Percentiles rank a stretch among this genome's conserved stretches.
These are phyloP conservation scores for Xylaria sp. DNA, from an alignment of 2,329 filamentous ascomycete species.

Conservation along the genomic window DNA sequence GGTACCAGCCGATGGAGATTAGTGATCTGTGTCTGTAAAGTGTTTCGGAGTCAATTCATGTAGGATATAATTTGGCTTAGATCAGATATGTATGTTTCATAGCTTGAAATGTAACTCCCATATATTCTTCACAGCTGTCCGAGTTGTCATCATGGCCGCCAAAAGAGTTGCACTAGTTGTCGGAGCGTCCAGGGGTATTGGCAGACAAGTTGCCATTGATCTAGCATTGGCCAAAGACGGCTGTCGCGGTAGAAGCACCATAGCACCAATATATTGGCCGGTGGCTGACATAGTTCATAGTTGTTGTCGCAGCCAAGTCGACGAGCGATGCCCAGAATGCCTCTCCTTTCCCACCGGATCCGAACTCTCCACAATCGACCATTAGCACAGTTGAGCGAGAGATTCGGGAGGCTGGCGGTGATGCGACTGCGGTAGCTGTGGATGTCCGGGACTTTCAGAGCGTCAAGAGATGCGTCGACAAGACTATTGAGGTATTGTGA, in stretches of 20 bases:
- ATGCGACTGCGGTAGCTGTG: slow-evolving; percentile 73
- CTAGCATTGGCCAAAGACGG: slow-evolving; percentile 77
- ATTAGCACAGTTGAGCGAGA: slow-evolving; percentile 84
- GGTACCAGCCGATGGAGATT: not conserved
- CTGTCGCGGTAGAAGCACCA: slow-evolving; percentile 69
- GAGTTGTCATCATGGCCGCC: slow-evolving; percentile 24
- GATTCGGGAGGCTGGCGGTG: slow-evolving; percentile 72
- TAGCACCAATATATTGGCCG: not conserved
- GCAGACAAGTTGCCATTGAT: slow-evolving; percentile 82
- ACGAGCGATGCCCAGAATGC: slow-evolving; percentile 70
- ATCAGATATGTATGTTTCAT: not conserved
- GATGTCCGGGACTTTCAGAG: slow-evolving; percentile 75
- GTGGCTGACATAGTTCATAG: slow-evolving; percentile 55
- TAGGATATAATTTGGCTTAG: not conserved
- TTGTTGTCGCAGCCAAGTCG: slow-evolving; percentile 82
- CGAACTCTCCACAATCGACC: slow-evolving; percentile 79
- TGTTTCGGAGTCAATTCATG: not conserved
- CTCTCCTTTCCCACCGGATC: slow-evolving; percentile 76
- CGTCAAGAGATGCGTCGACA: slow-evolving; percentile 68
- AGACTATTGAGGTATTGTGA: slow-evolving; percentile 61
- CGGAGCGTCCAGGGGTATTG: slow-evolving; percentile 83
- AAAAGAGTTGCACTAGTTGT: slow-evolving; percentile 75
- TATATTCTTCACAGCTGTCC: not conserved
- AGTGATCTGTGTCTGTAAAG: not conserved
- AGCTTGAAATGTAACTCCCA: slow-evolving; percentile 7